Evolutionary conservation across 805 yeast species (phyloP), one percentile per base, ranked within the genome.

Genomic region (Sungouiella blattae): DNA sequence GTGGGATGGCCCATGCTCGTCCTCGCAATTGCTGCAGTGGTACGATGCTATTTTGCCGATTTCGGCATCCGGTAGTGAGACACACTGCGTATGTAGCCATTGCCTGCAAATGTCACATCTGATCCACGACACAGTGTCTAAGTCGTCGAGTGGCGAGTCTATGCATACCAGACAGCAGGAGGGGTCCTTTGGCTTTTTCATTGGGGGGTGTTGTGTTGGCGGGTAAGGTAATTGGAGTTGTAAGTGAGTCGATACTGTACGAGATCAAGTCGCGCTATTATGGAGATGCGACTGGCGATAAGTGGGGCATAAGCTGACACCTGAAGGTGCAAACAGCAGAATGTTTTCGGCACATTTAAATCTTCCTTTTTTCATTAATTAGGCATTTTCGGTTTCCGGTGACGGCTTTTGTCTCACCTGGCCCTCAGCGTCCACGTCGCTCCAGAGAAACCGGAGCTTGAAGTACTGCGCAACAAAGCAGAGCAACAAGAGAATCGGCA

Each of bases 51-150:
- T 61, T 9, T 52, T 47, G 13, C 59, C 52, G 2, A 74, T 56
- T 6, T 69, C 69, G 20, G 25, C 13, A 6, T 29, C 33, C 6
- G 36, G 25, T 29, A 48, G 33, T 5, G 27, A n/a, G 1, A 56
- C 46, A 52, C 88, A 82, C 11, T 52, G 52, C 13, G 58, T 48
- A 50, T 82, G 88, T 50, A 48, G 71, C 87, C 86, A 71, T 39
- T 58, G 61, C 13, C 58, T 47, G 53, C 86, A 79, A 4, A 53
- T 43, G 24, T 73, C 78, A 53, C 88, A 81, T 32, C 67, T 73
- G 6, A 79, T 60, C 87, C 87, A 80, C 11, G 40, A 32, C 6
- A 20, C 22, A 4, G 37, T 23, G n/a, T 24, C 18, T 18, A 29
- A 23, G 7, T 36, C 21, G 16, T 26, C 36, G 15, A 29, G 15